Conservation (phyloP, 1,284 basidiomycete species). For the Ceratobasidium papillatum region DNA sequence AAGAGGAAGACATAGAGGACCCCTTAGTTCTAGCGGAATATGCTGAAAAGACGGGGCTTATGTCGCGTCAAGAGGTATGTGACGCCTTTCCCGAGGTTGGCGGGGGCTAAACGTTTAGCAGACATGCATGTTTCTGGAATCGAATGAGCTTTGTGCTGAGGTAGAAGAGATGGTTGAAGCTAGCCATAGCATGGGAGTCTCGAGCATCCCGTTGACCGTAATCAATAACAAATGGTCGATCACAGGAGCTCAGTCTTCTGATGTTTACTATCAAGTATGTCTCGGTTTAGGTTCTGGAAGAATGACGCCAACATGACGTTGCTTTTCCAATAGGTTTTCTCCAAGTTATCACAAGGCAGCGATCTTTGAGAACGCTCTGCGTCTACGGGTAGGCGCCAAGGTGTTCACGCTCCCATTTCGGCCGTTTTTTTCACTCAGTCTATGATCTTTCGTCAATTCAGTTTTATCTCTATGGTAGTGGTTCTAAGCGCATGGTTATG, state of each 20-base stretch:
- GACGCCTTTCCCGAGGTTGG: not conserved
- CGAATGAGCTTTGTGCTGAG: constrained; percentile 71
- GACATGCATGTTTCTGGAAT: constrained; percentile 66
- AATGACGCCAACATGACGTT: not conserved
- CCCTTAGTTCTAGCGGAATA: constrained; percentile 66
- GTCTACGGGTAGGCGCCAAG: not conserved
- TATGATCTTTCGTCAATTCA: too few relatives aligned
- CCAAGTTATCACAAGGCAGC: constrained; percentile 14
- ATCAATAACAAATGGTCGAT: constrained; percentile 83
- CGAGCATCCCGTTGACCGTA: constrained; percentile 80
- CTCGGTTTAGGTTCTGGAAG: not conserved
- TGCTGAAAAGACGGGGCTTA: constrained; percentile 66
- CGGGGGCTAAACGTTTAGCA: constrained; percentile 44
- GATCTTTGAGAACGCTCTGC: not conserved
- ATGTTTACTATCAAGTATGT: constrained; percentile 74
- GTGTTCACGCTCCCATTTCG: too few relatives aligned
- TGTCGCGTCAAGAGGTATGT: constrained; percentile 69
- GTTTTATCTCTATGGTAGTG: too few relatives aligned
- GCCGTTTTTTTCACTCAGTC: too few relatives aligned
- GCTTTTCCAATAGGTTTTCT: not conserved
- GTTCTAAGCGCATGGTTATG: not conserved
- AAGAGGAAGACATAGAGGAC: constrained; percentile 71
- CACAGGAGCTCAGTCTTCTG: constrained; percentile 74
- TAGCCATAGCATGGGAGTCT: constrained; percentile 75
- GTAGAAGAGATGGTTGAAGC: constrained; percentile 73